These are phyloP conservation scores for Coelastrella sp. DNA, from an alignment of 139 green algal genomes.

Conservation along the genomic window DNA sequence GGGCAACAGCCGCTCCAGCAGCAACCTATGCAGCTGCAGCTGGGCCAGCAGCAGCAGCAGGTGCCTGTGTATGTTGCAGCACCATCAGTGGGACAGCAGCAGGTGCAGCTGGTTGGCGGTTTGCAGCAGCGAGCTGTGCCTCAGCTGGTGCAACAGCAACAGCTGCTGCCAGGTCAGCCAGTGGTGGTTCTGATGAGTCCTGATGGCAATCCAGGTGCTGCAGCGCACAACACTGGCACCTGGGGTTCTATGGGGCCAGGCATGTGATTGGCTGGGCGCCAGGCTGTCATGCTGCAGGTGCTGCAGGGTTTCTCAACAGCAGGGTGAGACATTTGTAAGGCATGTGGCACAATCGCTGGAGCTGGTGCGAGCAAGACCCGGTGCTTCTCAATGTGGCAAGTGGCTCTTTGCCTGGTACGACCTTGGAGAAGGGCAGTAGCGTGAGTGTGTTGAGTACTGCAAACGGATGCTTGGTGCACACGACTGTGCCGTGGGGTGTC, in stretches of 20 bases:
- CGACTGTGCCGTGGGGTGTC: no score
- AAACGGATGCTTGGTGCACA: no score
- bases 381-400: no score
- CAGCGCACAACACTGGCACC: no score
- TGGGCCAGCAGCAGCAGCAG: background rate
- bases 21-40: background rate
- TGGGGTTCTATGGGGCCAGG: background rate
- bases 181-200: background rate
- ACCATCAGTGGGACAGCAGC: constrained; percentile 3
- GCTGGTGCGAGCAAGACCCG: no score
- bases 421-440: no score
- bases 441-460: no score
- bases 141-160: background rate
- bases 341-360: no score
- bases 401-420: no score
- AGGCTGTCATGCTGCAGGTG: no score
- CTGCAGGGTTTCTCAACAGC: no score
- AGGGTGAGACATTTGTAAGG: no score
- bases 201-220: background rate
- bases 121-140: background rate
- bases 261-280: background rate
- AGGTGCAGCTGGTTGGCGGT: background rate
- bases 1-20: constrained; percentile 3
- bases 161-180: constrained; percentile 2
- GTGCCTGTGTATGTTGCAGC: background rate